phyloP scores from a whole-genome alignment of 306 rosid species.

The Cicer pinnatifidum region DNA sequence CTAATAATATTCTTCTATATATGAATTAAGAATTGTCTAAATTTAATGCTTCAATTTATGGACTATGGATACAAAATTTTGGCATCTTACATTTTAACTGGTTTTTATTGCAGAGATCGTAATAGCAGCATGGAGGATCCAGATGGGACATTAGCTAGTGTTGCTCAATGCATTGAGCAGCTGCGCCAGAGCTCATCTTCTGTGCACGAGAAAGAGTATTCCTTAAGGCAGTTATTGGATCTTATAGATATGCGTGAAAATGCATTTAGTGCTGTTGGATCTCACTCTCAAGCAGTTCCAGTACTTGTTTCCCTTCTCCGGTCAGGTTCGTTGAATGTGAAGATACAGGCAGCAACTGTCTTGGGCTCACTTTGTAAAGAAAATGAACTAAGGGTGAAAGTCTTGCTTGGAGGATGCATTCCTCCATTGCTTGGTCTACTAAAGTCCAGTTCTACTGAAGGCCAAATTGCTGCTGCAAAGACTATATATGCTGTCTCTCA shows the following conservation, averaged over 20 bases:
- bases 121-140: constrained; percentile 96
- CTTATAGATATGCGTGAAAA: constrained; percentile 91
- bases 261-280: constrained; percentile 99
- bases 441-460: constrained; percentile 87
- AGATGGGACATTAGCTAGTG: constrained; percentile 97
- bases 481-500: constrained; percentile 97
- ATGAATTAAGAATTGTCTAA: constrained; percentile 33
- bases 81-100: constrained; percentile 46
- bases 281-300: constrained; percentile 99
- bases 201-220: constrained; percentile 82
- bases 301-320: constrained; percentile 99
- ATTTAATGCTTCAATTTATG: constrained; percentile 41
- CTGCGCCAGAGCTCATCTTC: constrained; percentile 88
- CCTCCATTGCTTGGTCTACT: constrained; percentile 97
- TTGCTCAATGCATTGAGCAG: constrained; percentile 99
- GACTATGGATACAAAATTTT: constrained; percentile 8
- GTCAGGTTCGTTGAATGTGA: constrained; percentile 86
- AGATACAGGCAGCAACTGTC: constrained; percentile 96
- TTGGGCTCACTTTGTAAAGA: constrained; percentile 94
- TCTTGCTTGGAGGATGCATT: constrained; percentile 98
- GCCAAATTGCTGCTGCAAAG: constrained; percentile 93
- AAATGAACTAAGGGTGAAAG: constrained; percentile 95
- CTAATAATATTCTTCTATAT: constrained; percentile 12
- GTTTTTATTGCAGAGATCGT: constrained; percentile 78
- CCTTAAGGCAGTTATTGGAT: constrained; percentile 80